Percentiles rank a stretch among this genome's conserved stretches.
These are phyloP conservation scores for Pythium dissimile DNA, from an alignment of 352 stramenopile genomes.

Conservation along the genomic window DNA sequence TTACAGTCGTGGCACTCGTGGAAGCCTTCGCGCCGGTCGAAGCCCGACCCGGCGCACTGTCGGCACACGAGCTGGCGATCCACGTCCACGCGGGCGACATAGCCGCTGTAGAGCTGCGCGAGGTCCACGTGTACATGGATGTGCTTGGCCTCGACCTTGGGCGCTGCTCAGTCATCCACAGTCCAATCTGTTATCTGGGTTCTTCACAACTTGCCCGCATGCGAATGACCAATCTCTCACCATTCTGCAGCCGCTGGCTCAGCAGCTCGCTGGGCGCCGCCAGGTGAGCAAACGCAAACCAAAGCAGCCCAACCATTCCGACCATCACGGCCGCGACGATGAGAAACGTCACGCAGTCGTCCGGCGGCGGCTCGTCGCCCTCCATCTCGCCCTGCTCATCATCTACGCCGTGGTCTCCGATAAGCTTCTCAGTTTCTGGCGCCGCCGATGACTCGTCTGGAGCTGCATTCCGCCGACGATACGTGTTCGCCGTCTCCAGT, in stretches of 20 bases:
- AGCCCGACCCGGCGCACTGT: slow-evolving; percentile 35
- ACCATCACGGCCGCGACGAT: slow-evolving; percentile 19
- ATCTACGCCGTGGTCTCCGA: neutral
- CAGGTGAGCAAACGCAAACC: slow-evolving; percentile 20
- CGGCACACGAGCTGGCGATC: slow-evolving; percentile 31
- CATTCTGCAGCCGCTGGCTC: slow-evolving; percentile 13
- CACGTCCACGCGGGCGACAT: slow-evolving; percentile 24
- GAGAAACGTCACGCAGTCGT: slow-evolving; percentile 14
- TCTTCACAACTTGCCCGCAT: neutral
- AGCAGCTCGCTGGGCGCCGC: slow-evolving; percentile 6
- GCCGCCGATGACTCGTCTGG: too few species aligned
- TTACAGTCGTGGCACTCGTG: slow-evolving; percentile 40
- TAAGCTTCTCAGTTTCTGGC: neutral
- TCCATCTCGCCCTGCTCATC: slow-evolving; percentile 2
- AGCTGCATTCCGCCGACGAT: neutral
- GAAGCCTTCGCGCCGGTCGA: slow-evolving; percentile 33
- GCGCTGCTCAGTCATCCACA: slow-evolving; percentile 1
- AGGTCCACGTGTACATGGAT: slow-evolving; percentile 30
- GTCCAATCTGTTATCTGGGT: neutral
- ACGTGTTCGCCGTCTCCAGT: neutral
- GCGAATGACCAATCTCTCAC: neutral
- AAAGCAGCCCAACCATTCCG: slow-evolving; percentile 15
- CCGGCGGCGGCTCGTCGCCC: neutral
- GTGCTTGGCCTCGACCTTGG: slow-evolving; percentile 34
- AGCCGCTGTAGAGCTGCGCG: slow-evolving; percentile 34